Percentiles rank a stretch among this genome's conserved stretches.
These are phyloP conservation scores for Sistotremastrum niveocremeum DNA, from an alignment of 768 basidiomycete genomes.

Conservation along the genomic window DNA sequence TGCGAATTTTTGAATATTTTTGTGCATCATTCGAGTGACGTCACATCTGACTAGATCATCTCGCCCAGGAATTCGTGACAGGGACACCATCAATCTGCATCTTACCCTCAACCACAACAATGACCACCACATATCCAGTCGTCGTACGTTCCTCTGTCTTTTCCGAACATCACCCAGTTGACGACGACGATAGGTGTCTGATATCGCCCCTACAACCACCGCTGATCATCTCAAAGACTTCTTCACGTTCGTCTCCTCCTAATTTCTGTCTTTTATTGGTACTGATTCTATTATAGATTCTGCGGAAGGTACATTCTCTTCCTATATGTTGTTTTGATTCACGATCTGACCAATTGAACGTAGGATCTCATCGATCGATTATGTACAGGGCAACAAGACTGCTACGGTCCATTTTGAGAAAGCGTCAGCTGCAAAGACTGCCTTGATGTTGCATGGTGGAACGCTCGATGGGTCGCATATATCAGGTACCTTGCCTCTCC, in stretches of 20 bases:
- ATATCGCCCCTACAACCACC: conserved; percentile 52
- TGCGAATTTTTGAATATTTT: too few species aligned
- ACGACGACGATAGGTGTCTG: conserved; percentile 43
- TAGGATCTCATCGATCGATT: conserved; percentile 58
- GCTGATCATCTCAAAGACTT: conserved; percentile 62
- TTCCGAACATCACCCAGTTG: too few species aligned
- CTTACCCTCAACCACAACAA: too few species aligned
- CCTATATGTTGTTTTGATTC: not conserved
- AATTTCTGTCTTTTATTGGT: not conserved
- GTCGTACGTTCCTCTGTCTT: too few species aligned
- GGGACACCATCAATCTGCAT: too few species aligned
- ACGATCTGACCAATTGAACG: conserved; percentile 6
- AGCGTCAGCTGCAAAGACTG: conserved; percentile 70
- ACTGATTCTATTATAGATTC: conserved; percentile 36
- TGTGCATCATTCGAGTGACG: too few species aligned
- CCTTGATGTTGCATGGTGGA: conserved; percentile 70
- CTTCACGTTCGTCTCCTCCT: conserved; percentile 46
- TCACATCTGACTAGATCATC: too few species aligned
- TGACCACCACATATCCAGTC: too few species aligned
- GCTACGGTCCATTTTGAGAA: conserved; percentile 84
- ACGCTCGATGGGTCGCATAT: conserved; percentile 61
- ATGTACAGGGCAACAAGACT: conserved; percentile 27
- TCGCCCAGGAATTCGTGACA: too few species aligned
- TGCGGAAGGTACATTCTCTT: conserved; percentile 60
- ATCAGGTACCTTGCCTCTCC: not conserved